Evolutionary conservation across 352 stramenopile species (phyloP).

Genomic region (Phytophthora tentaculata): DNA sequence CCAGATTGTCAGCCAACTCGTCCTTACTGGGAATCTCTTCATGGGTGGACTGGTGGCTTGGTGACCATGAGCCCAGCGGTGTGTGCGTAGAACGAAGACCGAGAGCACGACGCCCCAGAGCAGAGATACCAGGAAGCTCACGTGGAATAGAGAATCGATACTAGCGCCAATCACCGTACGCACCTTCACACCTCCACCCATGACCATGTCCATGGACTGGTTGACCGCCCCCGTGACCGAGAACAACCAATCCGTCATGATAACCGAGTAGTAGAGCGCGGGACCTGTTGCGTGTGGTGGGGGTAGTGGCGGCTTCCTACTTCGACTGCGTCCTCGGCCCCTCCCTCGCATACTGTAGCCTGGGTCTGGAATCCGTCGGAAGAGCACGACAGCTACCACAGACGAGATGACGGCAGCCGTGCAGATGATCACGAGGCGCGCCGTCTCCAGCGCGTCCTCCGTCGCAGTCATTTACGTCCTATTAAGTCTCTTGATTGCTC

Average conservation of each 20-base stretch:
- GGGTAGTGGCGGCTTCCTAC: slow-evolving; percentile 23
- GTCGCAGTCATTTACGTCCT: slow-evolving; percentile 22
- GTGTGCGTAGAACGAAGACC: slow-evolving; percentile 48
- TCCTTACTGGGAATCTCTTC: slow-evolving; percentile 50
- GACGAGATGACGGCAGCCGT: slow-evolving; percentile 43
- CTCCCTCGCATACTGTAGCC: slow-evolving; percentile 14
- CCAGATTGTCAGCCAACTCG: slow-evolving; percentile 58
- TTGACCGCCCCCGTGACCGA: slow-evolving; percentile 53
- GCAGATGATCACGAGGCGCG: slow-evolving; percentile 49
- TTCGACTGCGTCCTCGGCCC: slow-evolving; percentile 16
- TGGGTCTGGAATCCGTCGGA: slow-evolving; percentile 38
- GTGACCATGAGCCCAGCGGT: slow-evolving; percentile 15
- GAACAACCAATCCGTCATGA: slow-evolving; percentile 68
- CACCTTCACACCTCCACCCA: slow-evolving; percentile 43
- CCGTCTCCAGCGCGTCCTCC: slow-evolving; percentile 38
- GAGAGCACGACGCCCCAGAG: slow-evolving; percentile 60
- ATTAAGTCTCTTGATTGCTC: background rate
- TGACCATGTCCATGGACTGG: slow-evolving; percentile 61
- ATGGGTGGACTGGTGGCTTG: slow-evolving; percentile 20
- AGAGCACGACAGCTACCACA: slow-evolving; percentile 46
- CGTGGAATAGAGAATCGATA: slow-evolving; percentile 42
- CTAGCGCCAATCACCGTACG: slow-evolving; percentile 49
- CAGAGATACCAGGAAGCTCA: slow-evolving; percentile 54
- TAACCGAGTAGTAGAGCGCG: slow-evolving; percentile 61
- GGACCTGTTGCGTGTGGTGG: slow-evolving; percentile 41